Evolutionary conservation across 139 green algal species (phyloP).

Genomic region (Chlorella sp.): DNA sequence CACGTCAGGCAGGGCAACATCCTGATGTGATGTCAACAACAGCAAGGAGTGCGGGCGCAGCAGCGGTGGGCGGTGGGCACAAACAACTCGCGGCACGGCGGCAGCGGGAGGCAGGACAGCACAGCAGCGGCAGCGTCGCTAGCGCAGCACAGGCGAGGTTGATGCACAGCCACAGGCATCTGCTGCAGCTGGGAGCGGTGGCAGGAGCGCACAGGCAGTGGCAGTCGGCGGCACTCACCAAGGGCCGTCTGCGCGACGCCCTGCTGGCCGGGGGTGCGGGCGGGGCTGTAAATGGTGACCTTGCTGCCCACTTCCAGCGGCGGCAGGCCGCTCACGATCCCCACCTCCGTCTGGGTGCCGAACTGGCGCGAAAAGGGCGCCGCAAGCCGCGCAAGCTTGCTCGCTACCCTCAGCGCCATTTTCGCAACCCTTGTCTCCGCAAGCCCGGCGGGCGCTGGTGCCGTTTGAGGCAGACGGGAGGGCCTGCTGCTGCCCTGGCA

Average conservation of each 20-base stretch:
- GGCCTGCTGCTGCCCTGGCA: not conserved
- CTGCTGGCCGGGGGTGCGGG: constrained; percentile 72
- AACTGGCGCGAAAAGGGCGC: not conserved
- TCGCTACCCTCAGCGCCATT: not conserved
- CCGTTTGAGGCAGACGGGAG: not conserved
- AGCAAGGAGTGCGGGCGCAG: no score
- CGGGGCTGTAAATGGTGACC: constrained; percentile 77
- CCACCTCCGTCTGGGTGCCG: constrained; percentile 6
- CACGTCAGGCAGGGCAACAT: no score
- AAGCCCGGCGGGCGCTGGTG: not conserved
- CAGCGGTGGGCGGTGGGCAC: no score
- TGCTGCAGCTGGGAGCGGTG: not conserved
- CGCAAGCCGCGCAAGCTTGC: constrained; percentile 6
- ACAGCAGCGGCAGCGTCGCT: not conserved
- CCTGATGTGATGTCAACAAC: no score
- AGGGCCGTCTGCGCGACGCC: constrained; percentile 66
- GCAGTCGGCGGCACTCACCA: not conserved
- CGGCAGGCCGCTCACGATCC: constrained; percentile 22
- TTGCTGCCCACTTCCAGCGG: constrained; percentile 40
- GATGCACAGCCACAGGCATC: not conserved
- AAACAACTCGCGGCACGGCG: no score
- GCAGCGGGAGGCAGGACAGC: not conserved
- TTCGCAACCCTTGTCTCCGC: not conserved
- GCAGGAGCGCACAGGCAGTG: not conserved
- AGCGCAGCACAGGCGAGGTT: no score